Evolutionary conservation across 2,329 filamentous ascomycete genomes (phyloP).

Genomic region (Tolypocladium pustulatum): DNA sequence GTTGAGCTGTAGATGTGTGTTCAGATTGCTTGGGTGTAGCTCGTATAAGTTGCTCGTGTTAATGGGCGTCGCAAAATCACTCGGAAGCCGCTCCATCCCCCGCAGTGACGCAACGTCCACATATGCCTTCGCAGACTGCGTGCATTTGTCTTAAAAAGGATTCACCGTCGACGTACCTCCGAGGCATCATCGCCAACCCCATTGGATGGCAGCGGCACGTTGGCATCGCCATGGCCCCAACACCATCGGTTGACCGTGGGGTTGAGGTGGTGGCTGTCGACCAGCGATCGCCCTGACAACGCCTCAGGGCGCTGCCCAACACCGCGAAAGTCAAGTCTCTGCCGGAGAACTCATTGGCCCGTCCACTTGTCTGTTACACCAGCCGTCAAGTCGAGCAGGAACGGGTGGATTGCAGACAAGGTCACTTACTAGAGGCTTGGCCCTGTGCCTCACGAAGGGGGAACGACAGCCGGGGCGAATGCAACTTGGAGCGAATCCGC

Average conservation of each 20-base stretch:
- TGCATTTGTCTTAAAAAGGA: not conserved
- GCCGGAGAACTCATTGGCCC: not conserved
- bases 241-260: not conserved
- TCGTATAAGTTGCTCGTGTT: not conserved
- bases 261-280: not conserved
- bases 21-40: not conserved
- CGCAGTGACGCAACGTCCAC: not conserved
- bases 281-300: not conserved
- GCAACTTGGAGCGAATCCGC: not conserved
- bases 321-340: not conserved
- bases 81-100: not conserved
- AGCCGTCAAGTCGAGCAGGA: not conserved
- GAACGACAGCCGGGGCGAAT: not conserved
- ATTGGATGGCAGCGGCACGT: not conserved
- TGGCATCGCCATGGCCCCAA: not conserved
- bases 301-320: not conserved
- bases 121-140: not conserved
- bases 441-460: not conserved
- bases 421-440: not conserved
- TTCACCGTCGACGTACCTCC: not conserved
- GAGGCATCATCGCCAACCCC: not conserved
- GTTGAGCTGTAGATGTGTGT: not conserved
- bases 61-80: not conserved
- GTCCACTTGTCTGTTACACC: not conserved
- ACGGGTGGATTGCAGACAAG: not conserved